Conservation (phyloP, 2,329 filamentous ascomycete species). For the Cordyceps farinosa region DNA sequence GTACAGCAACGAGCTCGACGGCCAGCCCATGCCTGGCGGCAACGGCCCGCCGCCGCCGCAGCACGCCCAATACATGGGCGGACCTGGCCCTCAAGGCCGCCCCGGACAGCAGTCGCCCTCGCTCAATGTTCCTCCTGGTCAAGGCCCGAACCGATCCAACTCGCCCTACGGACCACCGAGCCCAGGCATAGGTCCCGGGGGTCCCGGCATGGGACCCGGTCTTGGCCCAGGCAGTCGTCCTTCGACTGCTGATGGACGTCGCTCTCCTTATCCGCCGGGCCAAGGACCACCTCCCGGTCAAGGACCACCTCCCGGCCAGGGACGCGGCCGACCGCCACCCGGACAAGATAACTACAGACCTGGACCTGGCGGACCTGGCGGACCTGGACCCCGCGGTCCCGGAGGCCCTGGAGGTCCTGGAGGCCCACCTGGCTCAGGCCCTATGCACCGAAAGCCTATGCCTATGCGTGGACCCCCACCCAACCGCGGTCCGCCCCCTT, state of each 20-base stretch:
- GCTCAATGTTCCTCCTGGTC: slow-evolving; percentile 35
- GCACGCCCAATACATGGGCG: slow-evolving; percentile 29
- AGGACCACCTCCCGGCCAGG: not conserved
- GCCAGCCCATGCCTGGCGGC: slow-evolving; percentile 6
- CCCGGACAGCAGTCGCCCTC: slow-evolving; percentile 39
- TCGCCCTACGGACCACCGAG: slow-evolving; percentile 31
- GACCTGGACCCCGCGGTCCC: slow-evolving; percentile 25
- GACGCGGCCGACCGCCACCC: slow-evolving; percentile 11
- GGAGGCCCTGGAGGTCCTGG: slow-evolving; percentile 11
- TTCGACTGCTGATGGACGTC: slow-evolving; percentile 31
- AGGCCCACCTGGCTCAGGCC: not conserved
- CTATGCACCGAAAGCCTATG: slow-evolving; percentile 14
- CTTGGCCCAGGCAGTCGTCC: slow-evolving; percentile 31
- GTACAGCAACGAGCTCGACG: slow-evolving; percentile 17
- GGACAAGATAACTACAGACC: slow-evolving; percentile 24
- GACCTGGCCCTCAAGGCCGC: slow-evolving; percentile 36
- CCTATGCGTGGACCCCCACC: slow-evolving; percentile 17
- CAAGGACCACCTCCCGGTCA: not conserved
- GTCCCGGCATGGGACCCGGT: not conserved
- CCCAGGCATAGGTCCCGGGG: slow-evolving; percentile 30
- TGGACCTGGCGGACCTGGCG: slow-evolving; percentile 22
- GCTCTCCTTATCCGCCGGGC: slow-evolving; percentile 27
- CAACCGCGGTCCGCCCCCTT: slow-evolving; percentile 14
- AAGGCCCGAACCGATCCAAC: slow-evolving; percentile 39
- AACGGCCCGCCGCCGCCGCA: not conserved